Conservation (phyloP, 2,329 filamentous ascomycete species). For the Fusarium sp. region DNA sequence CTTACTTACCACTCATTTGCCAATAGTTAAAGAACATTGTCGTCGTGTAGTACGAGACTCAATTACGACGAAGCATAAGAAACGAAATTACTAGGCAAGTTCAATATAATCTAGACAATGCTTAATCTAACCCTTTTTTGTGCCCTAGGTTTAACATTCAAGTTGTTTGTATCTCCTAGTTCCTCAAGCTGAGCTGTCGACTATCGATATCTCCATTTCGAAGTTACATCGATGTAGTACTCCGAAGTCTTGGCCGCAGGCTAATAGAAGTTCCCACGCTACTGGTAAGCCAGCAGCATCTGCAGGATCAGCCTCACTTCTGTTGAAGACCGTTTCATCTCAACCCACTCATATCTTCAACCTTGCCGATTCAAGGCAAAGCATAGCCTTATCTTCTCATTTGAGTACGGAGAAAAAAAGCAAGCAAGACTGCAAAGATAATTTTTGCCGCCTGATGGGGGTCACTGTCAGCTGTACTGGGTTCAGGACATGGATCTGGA, state of each 20-base stretch:
- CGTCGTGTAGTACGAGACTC: not conserved
- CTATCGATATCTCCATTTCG: not conserved
- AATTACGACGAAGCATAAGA: not conserved
- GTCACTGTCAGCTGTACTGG: slow-evolving; percentile 3
- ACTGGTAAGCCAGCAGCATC: not conserved
- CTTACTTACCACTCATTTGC: not conserved
- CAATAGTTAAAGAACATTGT: not conserved
- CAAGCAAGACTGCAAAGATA: not conserved
- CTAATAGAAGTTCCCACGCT: not conserved
- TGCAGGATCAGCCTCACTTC: slow-evolving; percentile 7
- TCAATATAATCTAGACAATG: not conserved
- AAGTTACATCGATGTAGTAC: slow-evolving; percentile 17
- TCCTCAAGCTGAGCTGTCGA: not conserved
- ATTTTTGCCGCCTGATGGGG: not conserved
- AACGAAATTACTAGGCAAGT: not conserved
- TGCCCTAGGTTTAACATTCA: not conserved
- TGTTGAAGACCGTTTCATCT: not conserved
- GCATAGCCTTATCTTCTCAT: slow-evolving; percentile 1
- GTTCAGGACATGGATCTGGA: slow-evolving; percentile 8
- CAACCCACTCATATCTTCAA: not conserved
- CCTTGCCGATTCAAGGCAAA: slow-evolving; percentile 12
- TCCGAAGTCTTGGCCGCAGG: not conserved
- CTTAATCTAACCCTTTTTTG: not conserved
- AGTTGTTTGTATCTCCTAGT: not conserved
- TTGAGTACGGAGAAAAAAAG: not conserved